Base-by-base conservation (phyloP, 106 monocot species). In the Dendrobium officinale region DNA sequence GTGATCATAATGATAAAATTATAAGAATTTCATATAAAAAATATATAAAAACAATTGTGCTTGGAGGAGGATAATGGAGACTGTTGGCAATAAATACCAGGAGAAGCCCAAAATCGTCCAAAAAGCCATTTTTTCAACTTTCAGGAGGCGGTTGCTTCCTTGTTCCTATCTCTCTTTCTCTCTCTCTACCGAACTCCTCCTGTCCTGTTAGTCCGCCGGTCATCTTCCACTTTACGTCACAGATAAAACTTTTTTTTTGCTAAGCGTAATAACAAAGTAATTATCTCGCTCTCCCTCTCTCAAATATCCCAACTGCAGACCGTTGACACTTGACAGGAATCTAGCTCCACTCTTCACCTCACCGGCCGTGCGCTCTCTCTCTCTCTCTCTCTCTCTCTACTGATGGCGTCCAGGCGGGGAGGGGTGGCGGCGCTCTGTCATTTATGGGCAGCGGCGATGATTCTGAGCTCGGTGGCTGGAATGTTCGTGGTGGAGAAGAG, bases 401-500 rank as follows among this genome's bases (percentile, higher is more conserved):
- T n/a, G n/a, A 84, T 79, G 84, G 79, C 49, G 64, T 77, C 45
- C 77, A 55, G 42, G 68, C 72, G 17, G 9, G 68, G 48, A 67
- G 9, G 51, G 29, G 51, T 44, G 13, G 82, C 59, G 26, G 26
- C 55, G 27, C 2, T 85, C 37, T 42, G 73, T 3, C 43, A 49
- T 15, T 40, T 77, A 37, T 40, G 61, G 16, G 72, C 56, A 7
- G 51, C 72, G 18, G 72, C 82, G 59, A 15, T 70, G 42, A 4
- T 78, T 24, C 24, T 76, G 73, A 74, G 83, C 76, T 51, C 83
- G 26, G 86, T 72, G 15, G 4, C 44, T 1, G 80, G 79, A 22
- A 81, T 88, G 68, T 96, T 96, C 73, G 77, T 91, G 31, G 93
- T 96, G 77, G 96, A 96, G 86, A 90, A 92, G 86, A 93, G 79